Evolutionary conservation across 2,329 filamentous ascomycete species (phyloP), one percentile per base, ranked within the genome.

Genomic region (Ophiocordyceps australis): DNA sequence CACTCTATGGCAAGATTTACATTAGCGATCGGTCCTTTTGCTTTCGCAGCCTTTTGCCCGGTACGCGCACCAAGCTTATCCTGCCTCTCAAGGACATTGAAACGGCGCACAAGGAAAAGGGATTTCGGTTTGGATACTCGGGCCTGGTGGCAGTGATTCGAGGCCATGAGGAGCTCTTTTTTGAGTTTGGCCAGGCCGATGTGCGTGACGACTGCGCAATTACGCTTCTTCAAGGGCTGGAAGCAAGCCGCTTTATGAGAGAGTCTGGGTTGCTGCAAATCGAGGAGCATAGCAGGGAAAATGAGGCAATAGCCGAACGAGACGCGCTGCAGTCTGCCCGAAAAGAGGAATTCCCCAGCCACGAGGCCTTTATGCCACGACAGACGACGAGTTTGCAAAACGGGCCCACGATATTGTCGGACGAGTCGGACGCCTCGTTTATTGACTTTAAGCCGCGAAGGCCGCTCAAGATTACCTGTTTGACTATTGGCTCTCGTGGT

Each of bases 1-100:
- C 89, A 3, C 62, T 95, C 3, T 95, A 94, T 40, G 89, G 89
- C 38, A 98, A 95, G 51, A 79, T 95, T 18, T 98, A 98, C 50
- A 74, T 95, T 36, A 85, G 89, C 43, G 73, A 83, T 37, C 69
- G 70, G 14, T 77, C 74, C 30, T 80, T 95, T 35, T 98, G 89
- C 54, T 98, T 93, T 52, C 77, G 89, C 29, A 94, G 85, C 44
- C 56, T 95, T 27, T 58, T 94, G 19, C 82, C 81, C 2, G 85
- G 83, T 1, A 92, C 82, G 4, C 72, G 82, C 29, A 94, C 86
- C 0, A 95, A 94, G 52, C 59, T 95, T 37, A 85, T 95, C 28
- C 62, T 95, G 1, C 86, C 89, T 1, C 61, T 95, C 28, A 82
- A 74, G 39, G 85, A 95, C 40, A 76, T 95, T 25, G 81, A 94